Evolutionary conservation across 208 protist species (phyloP), one percentile per base, ranked within the genome.

Genomic region (Wallacemonas sp.): DNA sequence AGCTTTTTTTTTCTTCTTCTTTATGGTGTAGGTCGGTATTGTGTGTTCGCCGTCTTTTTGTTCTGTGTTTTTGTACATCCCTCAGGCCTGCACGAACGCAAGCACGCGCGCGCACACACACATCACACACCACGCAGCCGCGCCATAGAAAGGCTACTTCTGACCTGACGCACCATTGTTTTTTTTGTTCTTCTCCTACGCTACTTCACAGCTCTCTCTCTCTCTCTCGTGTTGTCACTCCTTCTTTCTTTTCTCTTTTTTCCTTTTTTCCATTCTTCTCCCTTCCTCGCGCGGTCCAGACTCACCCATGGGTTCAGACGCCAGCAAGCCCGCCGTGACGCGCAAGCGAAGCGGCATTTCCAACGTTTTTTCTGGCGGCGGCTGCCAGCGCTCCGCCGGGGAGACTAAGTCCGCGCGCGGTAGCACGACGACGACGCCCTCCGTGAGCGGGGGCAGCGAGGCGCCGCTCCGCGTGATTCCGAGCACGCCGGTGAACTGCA

Each of bases 261-360:
- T 48, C n/a, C 48, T 52, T 49, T 52, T 36, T 69, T 69, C 22
- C 26, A 41, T 70, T 63, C 36, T 66, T 64, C 57, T 61, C 46
- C 46, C 26, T 61, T 22, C 14, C 25, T 38, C 7, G 20, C 12
- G 20, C 32, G 14, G 8, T 54, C 2, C 18, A 42, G 10, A 59
- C 22, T n/a, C 48, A 55, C 7, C 25, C 25, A 59, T 59, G 52
- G 52, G 52, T 4, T n/a, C 31, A 36, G 52, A 59, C 32, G 5
- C n/a, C 12, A 59, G 52, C 36, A 59, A 59, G 52, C n/a, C 32
- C 32, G n/a, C 31, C 3, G 3, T 7, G 12, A 20, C 29, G 32
- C 49, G 61, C 11, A 73, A 74, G 39, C 65, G 70, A 39, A 69
- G 67, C 16, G 67, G 59, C 3, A n/a, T 66, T 14, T 36, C 71